Conservation (phyloP, 2,329 filamentous ascomycete species). For the Venturia oleaginea region DNA sequence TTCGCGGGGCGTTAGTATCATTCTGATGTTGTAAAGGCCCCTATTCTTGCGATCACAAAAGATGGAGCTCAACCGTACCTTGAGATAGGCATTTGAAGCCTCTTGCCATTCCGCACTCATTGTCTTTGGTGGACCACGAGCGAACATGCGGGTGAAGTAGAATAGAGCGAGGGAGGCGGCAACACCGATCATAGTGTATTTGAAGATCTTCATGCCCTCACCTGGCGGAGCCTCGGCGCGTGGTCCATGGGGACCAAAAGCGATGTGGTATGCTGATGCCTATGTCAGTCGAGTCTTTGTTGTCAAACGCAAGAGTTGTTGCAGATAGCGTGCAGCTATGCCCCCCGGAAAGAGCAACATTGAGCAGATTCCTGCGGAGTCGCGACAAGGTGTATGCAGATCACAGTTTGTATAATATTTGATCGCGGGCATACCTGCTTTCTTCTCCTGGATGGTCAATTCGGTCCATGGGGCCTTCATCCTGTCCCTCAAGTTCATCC, state of each 20-base stretch:
- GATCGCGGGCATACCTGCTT: conserved; percentile 69
- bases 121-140: conserved; percentile 64
- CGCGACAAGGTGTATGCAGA: conserved; percentile 6
- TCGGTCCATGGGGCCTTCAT: conserved; percentile 99
- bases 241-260: conserved; percentile 92
- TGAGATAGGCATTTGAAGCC: conserved; percentile 86
- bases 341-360: conserved; percentile 13
- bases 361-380: conserved; percentile 5
- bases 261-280: conserved; percentile 91
- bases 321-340: conserved; percentile 12
- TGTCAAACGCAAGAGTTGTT: conserved; percentile 17
- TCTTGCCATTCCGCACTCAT: conserved; percentile 99
- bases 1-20: not conserved
- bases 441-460: conserved; percentile 95
- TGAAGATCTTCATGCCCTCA: conserved; percentile 69
- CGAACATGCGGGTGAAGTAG: conserved; percentile 59
- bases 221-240: conserved; percentile 75
- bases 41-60: not conserved
- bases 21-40: not conserved
- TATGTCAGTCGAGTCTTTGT: conserved; percentile 18
- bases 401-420: not conserved
- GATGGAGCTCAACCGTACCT: conserved; percentile 48
- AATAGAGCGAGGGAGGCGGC: conserved; percentile 60
- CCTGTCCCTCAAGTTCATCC: conserved; percentile 95
- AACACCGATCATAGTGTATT: conserved; percentile 62